Base-by-base conservation (phyloP, 1,284 basidiomycete genomes). In the Lentinula novae-zelandiae region DNA sequence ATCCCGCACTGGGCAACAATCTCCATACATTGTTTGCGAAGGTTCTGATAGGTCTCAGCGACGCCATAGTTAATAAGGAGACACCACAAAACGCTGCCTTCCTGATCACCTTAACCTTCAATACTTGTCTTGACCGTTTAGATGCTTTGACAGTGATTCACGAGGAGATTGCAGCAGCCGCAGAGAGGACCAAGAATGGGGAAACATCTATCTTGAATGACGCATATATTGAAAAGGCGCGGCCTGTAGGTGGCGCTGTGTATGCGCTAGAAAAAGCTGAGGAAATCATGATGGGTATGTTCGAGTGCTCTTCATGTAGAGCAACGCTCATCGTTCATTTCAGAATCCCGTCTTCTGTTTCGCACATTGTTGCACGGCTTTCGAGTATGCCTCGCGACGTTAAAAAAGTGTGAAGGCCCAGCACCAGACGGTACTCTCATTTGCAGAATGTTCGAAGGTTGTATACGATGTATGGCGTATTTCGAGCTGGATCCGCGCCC, bases 11-110 rank as follows among this genome's bases (percentile, higher is more conserved):
- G 56, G 84, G 87, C 10, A 89, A 85, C 64, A 88, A 85, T 60
- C 87, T 96, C 42, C 95, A 98, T 71, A 93, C 93, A 13, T 85
- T 98, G 75, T 95, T 93, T 66, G 91, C 92, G 63, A 99, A 98
- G 76, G 88, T 98, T 73, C 87, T 98, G 68, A 92, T 95, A 70
- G 94, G 91, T 64, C 82, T 98, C 39, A 84, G 94, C 57, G 97
- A 99, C 65, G 86, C 88, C 50, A 90, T 97, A 58, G 76, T 90
- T 17, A 73, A 79, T 50, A 95, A 95, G 73, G 89, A 90, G 53
- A 84, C 87, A 12, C 77, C 84, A 36, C 81, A 84, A 61, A 87
- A 79, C 34, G 87, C 92, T 4, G 82, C 84, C 4, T 80, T 82
- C 61, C 78, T 95, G 38, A 76, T 98, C 39, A 79, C 78, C 52